A percentile compares a stretch with the other conserved stretches of the same genome.
Conservation (phyloP, 306 rosid genomes). For the Quercus agrifolia region DNA sequence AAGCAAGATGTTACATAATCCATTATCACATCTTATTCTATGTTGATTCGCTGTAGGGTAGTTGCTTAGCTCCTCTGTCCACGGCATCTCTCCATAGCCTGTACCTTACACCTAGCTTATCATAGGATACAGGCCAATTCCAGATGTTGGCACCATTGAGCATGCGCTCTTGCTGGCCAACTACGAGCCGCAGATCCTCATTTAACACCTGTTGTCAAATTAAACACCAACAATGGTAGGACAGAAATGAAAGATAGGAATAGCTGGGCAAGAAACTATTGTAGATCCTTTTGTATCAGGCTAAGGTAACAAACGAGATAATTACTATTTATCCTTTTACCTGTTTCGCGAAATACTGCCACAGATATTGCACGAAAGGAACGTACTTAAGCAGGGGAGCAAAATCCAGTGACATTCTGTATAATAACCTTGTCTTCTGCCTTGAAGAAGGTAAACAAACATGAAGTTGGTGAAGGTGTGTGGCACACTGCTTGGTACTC, state of each 20-base stretch:
- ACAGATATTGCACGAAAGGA: slow-evolving; percentile 72
- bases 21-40: slow-evolving; percentile 16
- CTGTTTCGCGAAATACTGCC: slow-evolving; percentile 93
- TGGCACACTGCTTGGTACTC: slow-evolving; percentile 61
- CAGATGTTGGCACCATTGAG: slow-evolving; percentile 72
- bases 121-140: slow-evolving; percentile 83
- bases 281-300: background rate
- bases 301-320: background rate
- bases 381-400: slow-evolving; percentile 79
- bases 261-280: background rate
- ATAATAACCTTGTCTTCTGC: slow-evolving; percentile 72
- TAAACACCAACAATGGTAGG: background rate
- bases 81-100: slow-evolving; percentile 86
- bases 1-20: background rate
- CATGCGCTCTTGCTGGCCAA: slow-evolving; percentile 93
- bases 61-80: slow-evolving; percentile 59
- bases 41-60: slow-evolving; percentile 49
- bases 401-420: slow-evolving; percentile 92
- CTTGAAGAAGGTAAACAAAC: slow-evolving; percentile 89
- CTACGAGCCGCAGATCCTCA: slow-evolving; percentile 82
- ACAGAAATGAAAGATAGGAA: background rate
- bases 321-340: slow-evolving; percentile 25
- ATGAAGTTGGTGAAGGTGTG: slow-evolving; percentile 92
- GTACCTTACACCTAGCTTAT: slow-evolving; percentile 88
- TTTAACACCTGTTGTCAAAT: slow-evolving; percentile 57